These are phyloP conservation scores for Penicillium sp. DNA, from an alignment of 2,329 filamentous ascomycete species.

Conservation along the genomic window DNA sequence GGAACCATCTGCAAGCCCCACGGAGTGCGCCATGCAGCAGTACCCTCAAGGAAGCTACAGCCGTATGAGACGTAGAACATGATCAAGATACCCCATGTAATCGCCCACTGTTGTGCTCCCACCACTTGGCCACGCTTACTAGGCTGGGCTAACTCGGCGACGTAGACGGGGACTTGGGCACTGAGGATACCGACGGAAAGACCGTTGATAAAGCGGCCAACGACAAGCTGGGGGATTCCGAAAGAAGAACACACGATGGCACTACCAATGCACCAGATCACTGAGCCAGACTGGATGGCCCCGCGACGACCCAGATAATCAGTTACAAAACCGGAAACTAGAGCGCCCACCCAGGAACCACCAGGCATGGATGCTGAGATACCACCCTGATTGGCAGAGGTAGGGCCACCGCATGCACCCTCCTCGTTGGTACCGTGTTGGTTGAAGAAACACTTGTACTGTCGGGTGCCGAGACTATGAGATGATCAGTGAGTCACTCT, in stretches of 20 bases:
- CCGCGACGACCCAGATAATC: constrained; percentile 55
- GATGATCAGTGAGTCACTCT: not conserved
- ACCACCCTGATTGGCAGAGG: constrained; percentile 58
- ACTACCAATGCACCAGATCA: constrained; percentile 53
- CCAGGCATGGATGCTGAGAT: constrained; percentile 73
- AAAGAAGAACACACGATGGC: constrained; percentile 62
- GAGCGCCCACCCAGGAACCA: constrained; percentile 64
- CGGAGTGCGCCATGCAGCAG: constrained; percentile 60
- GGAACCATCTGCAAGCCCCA: constrained; percentile 66
- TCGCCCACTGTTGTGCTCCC: constrained; percentile 70
- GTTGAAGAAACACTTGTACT: constrained; percentile 71
- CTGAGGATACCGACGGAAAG: constrained; percentile 72
- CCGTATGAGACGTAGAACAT: constrained; percentile 66
- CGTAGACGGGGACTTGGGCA: constrained; percentile 67
- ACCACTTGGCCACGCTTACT: constrained; percentile 61
- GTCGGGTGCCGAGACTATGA: constrained; percentile 56
- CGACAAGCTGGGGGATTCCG: constrained; percentile 68
- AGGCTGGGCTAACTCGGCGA: constrained; percentile 62
- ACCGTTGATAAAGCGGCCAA: constrained; percentile 68
- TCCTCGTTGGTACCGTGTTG: constrained; percentile 42
- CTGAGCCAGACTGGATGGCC: constrained; percentile 52
- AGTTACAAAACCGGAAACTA: constrained; percentile 54
- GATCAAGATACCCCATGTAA: constrained; percentile 68
- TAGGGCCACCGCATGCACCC: constrained; percentile 42
- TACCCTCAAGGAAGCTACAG: constrained; percentile 58